Percentiles rank a stretch among this genome's conserved stretches.
phyloP scores from a whole-genome alignment of 1,284 basidiomycete species.

The Mycena sp. region DNA sequence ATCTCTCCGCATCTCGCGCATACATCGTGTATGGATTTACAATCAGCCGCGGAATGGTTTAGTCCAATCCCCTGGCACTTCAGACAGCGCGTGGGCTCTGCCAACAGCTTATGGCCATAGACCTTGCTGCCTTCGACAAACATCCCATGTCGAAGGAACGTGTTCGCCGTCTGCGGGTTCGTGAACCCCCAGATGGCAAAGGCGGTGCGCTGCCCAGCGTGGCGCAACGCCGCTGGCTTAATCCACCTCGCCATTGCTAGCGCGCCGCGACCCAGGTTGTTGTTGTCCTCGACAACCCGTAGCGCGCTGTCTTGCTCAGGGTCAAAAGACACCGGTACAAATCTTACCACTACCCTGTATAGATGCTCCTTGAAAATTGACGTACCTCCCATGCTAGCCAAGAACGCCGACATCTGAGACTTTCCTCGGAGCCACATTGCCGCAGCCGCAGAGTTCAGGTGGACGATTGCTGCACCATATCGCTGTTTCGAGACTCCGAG shows the following conservation, averaged over 20 bases:
- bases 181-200: background rate
- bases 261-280: background rate
- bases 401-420: background rate
- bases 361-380: background rate
- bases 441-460: background rate
- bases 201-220: background rate
- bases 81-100: background rate
- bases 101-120: background rate
- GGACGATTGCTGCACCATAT: background rate
- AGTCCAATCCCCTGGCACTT: background rate
- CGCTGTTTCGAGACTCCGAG: background rate
- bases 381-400: conserved; percentile 1
- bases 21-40: background rate
- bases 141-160: background rate
- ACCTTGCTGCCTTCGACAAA: background rate
- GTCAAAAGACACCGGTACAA: conserved; percentile 6
- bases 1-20: conserved; percentile 15
- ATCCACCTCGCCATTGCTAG: background rate
- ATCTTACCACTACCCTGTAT: background rate
- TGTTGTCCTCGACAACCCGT: background rate
- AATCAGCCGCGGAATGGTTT: background rate
- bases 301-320: background rate
- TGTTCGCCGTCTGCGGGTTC: background rate
- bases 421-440: background rate
- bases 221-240: background rate